Base-by-base conservation (phyloP, 441 rosid species). In the Gossypium schwendimanii region DNA sequence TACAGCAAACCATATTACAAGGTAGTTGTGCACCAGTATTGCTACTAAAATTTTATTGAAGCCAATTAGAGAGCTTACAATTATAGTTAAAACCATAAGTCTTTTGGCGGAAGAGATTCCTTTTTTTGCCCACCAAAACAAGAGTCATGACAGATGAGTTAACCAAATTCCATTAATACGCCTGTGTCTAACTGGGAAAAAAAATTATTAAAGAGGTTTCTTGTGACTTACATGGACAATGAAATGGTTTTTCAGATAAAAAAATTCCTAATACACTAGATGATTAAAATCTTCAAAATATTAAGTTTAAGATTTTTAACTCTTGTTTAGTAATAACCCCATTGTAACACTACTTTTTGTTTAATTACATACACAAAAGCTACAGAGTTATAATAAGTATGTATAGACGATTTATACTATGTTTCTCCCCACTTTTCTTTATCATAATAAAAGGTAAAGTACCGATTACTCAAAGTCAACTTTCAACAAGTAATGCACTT, bases 121-220 rank as follows among this genome's bases (percentile, higher is more conserved):
- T 26, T 49, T 28, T 41, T 47, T 66, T 45, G 54, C 69, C 33
- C 54, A 44, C 69, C 28, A 24, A n/a, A 63, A 47, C 57, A 49
- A 67, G 45, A 67, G 71, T 49, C 15, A 50, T 28, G 45, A 24
- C 15, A 67, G 71, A 67, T 15, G 44, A 67, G 36, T 50, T 26
- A n/a, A 67, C 62, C 7, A 18, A 69, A 36, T 69, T 54, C 26
- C 26, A 31, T 31, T 33, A 31, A 36, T 6, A 69, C 7, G 36
- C 72, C 17, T 31, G 62, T 18, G 12, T 53, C 60, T 50, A 44
- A 70, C 57, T 24, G 53, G 21, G 58, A 66, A n/a, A 47, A 47
- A 47, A 28, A 47, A 24, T 6, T 15, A 23, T 47, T 28, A 49
- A 26, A 33, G 44, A 49, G 55, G 39, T 24, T 47, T 65, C 57